These are phyloP conservation scores for Saccharomycopsis crataegensis DNA, from an alignment of 1,139 yeast species.

Conservation along the genomic window DNA sequence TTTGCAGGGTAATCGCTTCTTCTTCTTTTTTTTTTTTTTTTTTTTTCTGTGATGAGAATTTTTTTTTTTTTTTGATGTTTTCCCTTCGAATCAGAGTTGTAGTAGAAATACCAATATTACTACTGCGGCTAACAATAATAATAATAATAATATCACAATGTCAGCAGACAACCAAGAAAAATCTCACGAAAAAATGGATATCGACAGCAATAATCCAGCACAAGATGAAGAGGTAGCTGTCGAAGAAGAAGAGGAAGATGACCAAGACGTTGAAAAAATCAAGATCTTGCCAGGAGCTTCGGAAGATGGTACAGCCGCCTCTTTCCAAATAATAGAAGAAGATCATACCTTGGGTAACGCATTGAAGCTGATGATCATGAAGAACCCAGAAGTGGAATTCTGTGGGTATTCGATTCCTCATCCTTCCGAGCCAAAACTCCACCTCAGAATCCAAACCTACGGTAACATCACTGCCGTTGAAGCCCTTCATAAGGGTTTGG, in stretches of 20 bases:
- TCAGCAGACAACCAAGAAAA: not conserved
- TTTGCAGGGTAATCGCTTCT: not conserved
- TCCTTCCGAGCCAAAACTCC: conserved; percentile 87
- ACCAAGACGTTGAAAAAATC: conserved; percentile 33
- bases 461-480: conserved; percentile 84
- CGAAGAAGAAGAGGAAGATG: conserved; percentile 28
- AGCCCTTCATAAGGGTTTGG: conserved; percentile 87
- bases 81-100: not conserved
- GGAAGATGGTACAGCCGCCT: conserved; percentile 91
- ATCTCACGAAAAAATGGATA: conserved; percentile 2
- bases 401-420: conserved; percentile 99
- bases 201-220: not conserved
- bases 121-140: too few species aligned
- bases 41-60: not conserved
- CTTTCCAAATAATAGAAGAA: conserved; percentile 86
- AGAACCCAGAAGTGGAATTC: conserved; percentile 95
- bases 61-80: not conserved
- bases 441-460: conserved; percentile 89
- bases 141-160: not conserved
- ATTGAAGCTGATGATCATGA: conserved; percentile 88
- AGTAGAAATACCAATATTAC: too few species aligned
- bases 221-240: conserved; percentile 19
- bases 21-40: not conserved
- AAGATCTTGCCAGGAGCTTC: conserved; percentile 76
- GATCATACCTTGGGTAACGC: conserved; percentile 96